Percentiles rank a stretch among this genome's conserved stretches.
Conservation (phyloP, 2,329 filamentous ascomycete genomes). For the Colletotrichum sp. region DNA sequence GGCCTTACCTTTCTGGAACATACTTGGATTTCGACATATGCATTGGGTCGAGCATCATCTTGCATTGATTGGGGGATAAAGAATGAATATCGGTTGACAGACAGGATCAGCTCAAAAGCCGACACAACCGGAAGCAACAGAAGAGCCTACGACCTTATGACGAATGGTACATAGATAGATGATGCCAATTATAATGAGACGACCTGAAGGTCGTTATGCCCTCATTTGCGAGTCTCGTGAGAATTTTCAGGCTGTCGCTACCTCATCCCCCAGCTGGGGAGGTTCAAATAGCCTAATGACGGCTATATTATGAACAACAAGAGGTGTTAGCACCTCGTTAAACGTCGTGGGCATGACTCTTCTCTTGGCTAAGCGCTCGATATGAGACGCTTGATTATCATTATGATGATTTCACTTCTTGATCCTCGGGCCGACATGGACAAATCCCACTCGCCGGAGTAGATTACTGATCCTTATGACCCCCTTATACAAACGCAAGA, state of each 20-base stretch:
- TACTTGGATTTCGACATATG: constrained; percentile 15
- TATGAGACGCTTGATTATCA: background rate
- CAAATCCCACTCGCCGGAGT: background rate
- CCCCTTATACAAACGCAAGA: background rate
- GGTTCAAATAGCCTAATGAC: background rate
- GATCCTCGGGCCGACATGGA: background rate
- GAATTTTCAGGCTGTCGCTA: background rate
- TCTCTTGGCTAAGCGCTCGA: background rate
- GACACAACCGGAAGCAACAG: background rate
- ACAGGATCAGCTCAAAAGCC: background rate
- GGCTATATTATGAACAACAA: background rate
- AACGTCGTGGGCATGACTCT: background rate
- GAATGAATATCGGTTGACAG: background rate
- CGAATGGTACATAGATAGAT: constrained; percentile 8
- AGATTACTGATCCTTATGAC: background rate
- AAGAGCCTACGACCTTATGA: constrained; percentile 9
- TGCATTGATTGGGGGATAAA: background rate
- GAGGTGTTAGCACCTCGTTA: background rate
- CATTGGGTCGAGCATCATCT: constrained; percentile 11
- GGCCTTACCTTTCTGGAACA: constrained; percentile 4
- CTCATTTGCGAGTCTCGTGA: background rate
- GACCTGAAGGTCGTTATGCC: background rate
- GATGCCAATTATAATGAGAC: background rate
- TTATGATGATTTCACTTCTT: background rate
- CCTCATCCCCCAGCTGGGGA: background rate